Evolutionary conservation across 352 stramenopile genomes (phyloP).

Genomic region (Pythium dissimile): DNA sequence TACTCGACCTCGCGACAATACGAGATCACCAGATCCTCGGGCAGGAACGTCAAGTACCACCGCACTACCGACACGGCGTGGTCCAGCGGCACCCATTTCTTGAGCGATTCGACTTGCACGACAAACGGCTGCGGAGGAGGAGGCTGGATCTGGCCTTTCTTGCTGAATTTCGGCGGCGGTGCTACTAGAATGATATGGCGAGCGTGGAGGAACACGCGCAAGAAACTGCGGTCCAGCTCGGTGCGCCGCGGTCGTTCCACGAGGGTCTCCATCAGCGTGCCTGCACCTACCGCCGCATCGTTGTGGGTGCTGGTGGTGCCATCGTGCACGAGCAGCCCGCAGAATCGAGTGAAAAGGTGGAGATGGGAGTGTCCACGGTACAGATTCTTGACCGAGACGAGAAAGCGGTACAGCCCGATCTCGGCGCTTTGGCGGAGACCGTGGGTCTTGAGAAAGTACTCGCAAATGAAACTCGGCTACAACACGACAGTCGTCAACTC

Average conservation of each 20-base stretch:
- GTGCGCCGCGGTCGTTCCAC: slow-evolving; percentile 23
- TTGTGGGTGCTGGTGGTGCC: neutral
- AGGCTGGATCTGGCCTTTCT: slow-evolving; percentile 2
- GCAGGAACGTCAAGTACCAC: slow-evolving; percentile 62
- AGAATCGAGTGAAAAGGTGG: slow-evolving; percentile 66
- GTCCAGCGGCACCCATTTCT: slow-evolving; percentile 62
- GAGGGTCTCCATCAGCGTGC: slow-evolving; percentile 11
- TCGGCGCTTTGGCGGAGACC: slow-evolving; percentile 59
- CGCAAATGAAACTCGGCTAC: slow-evolving; percentile 63
- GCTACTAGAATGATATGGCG: slow-evolving; percentile 37
- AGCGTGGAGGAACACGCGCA: slow-evolving; percentile 63
- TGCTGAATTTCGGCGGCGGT: slow-evolving; percentile 15
- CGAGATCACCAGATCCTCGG: slow-evolving; percentile 43
- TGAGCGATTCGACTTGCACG: slow-evolving; percentile 44
- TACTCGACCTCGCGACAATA: slow-evolving; percentile 78
- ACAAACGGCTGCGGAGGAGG: slow-evolving; percentile 28
- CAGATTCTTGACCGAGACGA: slow-evolving; percentile 62
- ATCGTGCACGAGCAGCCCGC: slow-evolving; percentile 26
- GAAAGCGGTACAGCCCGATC: slow-evolving; percentile 61
- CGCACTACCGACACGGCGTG: slow-evolving; percentile 53
- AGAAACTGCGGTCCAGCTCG: slow-evolving; percentile 56
- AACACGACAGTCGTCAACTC: too few species aligned
- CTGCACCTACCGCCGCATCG: neutral
- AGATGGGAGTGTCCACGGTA: slow-evolving; percentile 50
- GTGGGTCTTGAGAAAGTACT: slow-evolving; percentile 73